Evolutionary conservation across 1,139 yeast species (phyloP).

Genomic region (Geotrichum siamense): DNA sequence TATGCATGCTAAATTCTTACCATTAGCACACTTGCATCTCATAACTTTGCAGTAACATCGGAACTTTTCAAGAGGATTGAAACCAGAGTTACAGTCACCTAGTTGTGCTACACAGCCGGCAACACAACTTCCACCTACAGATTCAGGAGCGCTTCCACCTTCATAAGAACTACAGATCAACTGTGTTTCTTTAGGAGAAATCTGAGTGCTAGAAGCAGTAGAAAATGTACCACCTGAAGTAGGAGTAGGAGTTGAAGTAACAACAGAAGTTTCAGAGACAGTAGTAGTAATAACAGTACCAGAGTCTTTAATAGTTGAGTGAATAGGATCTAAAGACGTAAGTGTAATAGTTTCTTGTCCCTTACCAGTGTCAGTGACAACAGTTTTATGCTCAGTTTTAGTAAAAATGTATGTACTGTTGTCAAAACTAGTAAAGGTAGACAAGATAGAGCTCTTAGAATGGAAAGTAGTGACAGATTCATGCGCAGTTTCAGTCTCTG

Average conservation of each 20-base stretch:
- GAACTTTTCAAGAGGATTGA: slow-evolving; percentile 16
- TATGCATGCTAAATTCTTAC: slow-evolving; percentile 19
- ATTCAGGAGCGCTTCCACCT: slow-evolving; percentile 18
- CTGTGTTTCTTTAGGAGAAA: background rate
- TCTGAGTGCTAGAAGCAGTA: slow-evolving; percentile 1
- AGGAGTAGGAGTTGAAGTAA: slow-evolving; percentile 2
- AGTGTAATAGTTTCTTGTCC: background rate
- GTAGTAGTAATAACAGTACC: slow-evolving; percentile 3
- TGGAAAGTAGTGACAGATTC: slow-evolving; percentile 11
- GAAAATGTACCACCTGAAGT: slow-evolving; percentile 7
- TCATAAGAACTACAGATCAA: slow-evolving; percentile 19
- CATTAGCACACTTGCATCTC: slow-evolving; percentile 27
- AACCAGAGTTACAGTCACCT: slow-evolving; percentile 18
- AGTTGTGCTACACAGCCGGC: slow-evolving; percentile 23
- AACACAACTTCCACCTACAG: slow-evolving; percentile 24
- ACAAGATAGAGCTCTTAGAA: slow-evolving; percentile 4
- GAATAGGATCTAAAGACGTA: background rate
- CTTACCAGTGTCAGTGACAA: slow-evolving; percentile 2
- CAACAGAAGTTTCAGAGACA: background rate
- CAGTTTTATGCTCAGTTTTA: slow-evolving; percentile 6
- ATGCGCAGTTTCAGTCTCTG: slow-evolving; percentile 11
- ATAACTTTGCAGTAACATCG: slow-evolving; percentile 22
- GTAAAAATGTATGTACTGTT: slow-evolving; percentile 2
- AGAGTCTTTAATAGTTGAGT: too few relatives aligned
- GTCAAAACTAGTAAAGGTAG: slow-evolving; percentile 7